Percentiles rank a stretch among this genome's conserved stretches.
Evolutionary conservation across 352 stramenopile genomes (phyloP).

Genomic region (Globisporangium abappressorium): DNA sequence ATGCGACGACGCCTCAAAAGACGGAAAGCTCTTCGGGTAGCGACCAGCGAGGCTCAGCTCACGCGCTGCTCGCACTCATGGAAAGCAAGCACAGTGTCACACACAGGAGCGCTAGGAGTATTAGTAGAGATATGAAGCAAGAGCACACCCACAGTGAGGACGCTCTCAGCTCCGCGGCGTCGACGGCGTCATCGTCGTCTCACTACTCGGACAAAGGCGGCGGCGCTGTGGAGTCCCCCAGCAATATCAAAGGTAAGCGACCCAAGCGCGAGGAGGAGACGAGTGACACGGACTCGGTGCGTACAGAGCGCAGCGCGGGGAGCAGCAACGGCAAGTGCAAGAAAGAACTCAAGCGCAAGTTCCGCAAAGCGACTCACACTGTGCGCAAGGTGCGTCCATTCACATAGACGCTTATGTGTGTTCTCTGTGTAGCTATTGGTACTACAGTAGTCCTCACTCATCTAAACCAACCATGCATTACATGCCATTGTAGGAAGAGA

Average conservation of each 20-base stretch:
- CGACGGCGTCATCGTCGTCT: not conserved
- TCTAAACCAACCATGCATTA: no score
- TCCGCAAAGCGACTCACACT: constrained; percentile 18
- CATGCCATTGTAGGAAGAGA: constrained; percentile 30
- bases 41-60: constrained; percentile 11
- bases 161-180: not conserved
- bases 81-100: constrained; percentile 1
- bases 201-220: no score
- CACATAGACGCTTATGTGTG: not conserved
- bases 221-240: no score
- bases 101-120: not conserved
- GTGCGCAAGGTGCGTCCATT: constrained; percentile 9
- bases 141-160: constrained; percentile 2
- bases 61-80: constrained; percentile 20
- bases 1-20: not conserved
- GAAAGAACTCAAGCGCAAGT: constrained; percentile 14
- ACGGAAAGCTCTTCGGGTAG: not conserved
- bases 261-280: not conserved
- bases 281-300: constrained; percentile 11
- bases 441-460: no score
- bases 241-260: not conserved
- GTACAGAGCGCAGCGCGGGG: not conserved
- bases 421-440: no score
- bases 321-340: constrained; percentile 2
- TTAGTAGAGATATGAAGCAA: not conserved